Evolutionary conservation across 768 basidiomycete species (phyloP), one percentile per base, ranked within the genome.

Genomic region (Termitomyces sp.): DNA sequence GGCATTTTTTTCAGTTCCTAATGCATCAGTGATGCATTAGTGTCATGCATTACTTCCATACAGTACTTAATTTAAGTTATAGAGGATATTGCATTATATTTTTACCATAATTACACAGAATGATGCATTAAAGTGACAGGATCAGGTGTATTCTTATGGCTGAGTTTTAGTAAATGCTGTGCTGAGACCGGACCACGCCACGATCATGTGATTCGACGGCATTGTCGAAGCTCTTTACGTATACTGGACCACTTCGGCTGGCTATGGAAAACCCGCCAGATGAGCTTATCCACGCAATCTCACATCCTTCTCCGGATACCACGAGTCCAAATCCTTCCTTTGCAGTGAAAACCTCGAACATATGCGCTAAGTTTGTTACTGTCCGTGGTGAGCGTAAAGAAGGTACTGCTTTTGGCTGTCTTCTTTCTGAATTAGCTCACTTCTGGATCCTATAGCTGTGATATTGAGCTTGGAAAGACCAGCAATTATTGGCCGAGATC

Each of bases 351-450:
- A 32, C 63, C 42, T 60, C 69, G n/a, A 65, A 74, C 80, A 75
- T 88, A 83, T 92, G 90, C 80, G 90, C 90, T 20, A 91, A 88
- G 68, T 74, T 92, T 8, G 72, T 86, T 31, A 91, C 89, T 0
- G 74, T 74, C 2, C 84, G 81, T 57, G 68, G 78, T n/a, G 88
- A 87, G 10, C 79, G 83, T 48, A 86, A 79, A 68, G 89, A 92
- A 80, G 85, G 90, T 88, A 68, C 56, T 15, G 58, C 40, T 50
- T 45, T 37, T 12, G 25, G 38, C 8, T 17, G 14, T 43, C 14
- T 31, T 31, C 17, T 34, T 8, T 7, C 10, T 36, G 8, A 11
- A 25, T 9, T 60, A 20, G 34, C 48, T 61, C 60, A n/a, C 56
- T 46, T 32, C 55, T 34, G 40, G 29, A 45, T 5, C 7, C 5